Percentiles rank a stretch among this genome's conserved stretches.
Conservation (phyloP, 2,329 filamentous ascomycete genomes). For the Ascochyta koolunga region DNA sequence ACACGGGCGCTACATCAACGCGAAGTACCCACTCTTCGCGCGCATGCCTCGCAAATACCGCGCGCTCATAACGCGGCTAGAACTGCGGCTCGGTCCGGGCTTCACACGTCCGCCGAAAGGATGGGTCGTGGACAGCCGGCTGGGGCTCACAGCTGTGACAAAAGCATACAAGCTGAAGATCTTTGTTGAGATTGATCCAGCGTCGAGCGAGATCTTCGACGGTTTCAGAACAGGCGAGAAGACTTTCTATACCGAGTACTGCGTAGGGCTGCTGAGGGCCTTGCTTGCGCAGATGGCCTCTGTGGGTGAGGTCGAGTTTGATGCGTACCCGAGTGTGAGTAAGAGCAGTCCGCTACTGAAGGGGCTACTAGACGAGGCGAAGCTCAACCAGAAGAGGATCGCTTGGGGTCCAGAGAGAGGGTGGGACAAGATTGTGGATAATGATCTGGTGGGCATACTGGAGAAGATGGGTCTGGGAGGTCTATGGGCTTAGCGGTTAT, state of each 20-base stretch:
- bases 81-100: conserved; percentile 74
- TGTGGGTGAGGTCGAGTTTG: conserved; percentile 68
- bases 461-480: conserved; percentile 32
- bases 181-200: conserved; percentile 76
- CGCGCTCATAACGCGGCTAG: conserved; percentile 65
- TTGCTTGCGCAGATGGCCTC: conserved; percentile 65
- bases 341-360: conserved; percentile 69
- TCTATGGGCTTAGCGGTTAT: conserved; percentile 4
- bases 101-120: conserved; percentile 73
- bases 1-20: conserved; percentile 69
- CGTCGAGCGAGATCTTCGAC: conserved; percentile 66
- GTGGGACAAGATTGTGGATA: conserved; percentile 58
- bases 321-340: conserved; percentile 70
- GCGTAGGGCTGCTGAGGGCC: conserved; percentile 60
- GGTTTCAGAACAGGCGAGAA: conserved; percentile 67
- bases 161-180: conserved; percentile 67
- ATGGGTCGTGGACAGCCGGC: conserved; percentile 70
- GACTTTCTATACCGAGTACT: conserved; percentile 74
- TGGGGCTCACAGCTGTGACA: conserved; percentile 68
- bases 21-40: conserved; percentile 72
- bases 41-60: conserved; percentile 68
- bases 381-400: conserved; percentile 59
- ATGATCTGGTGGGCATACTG: conserved; percentile 34
- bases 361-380: conserved; percentile 62
- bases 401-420: conserved; percentile 71